phyloP scores from a whole-genome alignment of 306 rosid species.

The Medicago ruthenica region DNA sequence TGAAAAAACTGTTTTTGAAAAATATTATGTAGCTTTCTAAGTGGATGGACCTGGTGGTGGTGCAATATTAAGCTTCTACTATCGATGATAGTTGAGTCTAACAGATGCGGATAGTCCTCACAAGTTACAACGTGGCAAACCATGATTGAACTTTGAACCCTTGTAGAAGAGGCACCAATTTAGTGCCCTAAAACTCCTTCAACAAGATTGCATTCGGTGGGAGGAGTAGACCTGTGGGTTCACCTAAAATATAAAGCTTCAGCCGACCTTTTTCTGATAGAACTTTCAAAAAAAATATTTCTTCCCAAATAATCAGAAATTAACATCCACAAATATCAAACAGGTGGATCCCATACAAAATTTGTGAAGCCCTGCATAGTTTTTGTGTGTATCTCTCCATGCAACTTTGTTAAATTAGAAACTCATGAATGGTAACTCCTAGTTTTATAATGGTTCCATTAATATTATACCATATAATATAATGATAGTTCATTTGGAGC shows the following conservation, averaged over 20 bases:
- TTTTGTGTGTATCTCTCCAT: neutral
- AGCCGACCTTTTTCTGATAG: neutral
- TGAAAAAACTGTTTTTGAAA: no score
- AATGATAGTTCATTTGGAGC: conserved; percentile 14
- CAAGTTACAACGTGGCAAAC: neutral
- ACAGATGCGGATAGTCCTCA: neutral
- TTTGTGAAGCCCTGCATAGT: neutral
- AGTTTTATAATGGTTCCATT: neutral
- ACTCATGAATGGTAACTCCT: conserved; percentile 2
- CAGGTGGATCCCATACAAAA: no score
- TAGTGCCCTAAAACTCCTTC: no score
- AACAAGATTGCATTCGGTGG: neutral
- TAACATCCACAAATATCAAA: neutral
- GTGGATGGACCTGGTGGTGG: neutral
- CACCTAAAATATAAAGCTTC: neutral
- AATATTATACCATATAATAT: neutral
- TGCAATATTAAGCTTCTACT: neutral
- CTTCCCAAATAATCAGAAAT: neutral
- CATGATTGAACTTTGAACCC: neutral
- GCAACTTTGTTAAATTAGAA: neutral
- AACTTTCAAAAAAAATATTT: no score
- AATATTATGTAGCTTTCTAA: neutral
- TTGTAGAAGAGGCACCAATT: no score
- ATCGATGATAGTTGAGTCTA: neutral
- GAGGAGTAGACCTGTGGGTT: neutral